These are phyloP conservation scores for Gossypium gossypioides DNA, from an alignment of 441 rosid genomes.

Conservation along the genomic window DNA sequence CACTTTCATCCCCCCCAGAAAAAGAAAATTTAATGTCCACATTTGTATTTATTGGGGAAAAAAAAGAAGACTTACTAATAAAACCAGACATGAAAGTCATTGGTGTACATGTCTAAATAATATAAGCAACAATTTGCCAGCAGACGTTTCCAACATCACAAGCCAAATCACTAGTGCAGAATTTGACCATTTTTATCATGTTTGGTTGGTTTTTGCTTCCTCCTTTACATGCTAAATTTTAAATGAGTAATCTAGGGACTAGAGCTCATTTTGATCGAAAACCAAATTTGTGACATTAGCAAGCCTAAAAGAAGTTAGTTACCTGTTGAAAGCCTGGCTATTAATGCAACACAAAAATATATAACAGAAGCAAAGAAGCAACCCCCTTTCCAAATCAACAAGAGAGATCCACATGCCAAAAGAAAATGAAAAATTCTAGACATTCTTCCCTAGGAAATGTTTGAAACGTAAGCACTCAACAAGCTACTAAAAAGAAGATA, in stretches of 20 bases:
- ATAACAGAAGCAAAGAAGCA: background rate
- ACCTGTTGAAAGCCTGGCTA: background rate
- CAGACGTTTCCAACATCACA: background rate
- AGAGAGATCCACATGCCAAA: background rate
- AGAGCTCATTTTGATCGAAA: background rate
- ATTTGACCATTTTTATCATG: background rate
- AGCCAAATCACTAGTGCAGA: background rate
- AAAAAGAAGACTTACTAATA: background rate
- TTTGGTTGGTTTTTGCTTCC: background rate
- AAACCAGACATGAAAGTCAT: background rate
- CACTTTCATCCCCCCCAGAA: background rate
- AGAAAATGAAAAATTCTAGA: background rate
- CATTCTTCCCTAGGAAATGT: background rate
- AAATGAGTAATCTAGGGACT: background rate
- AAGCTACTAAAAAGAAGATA: background rate
- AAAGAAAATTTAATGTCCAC: background rate
- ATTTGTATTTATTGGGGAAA: background rate
- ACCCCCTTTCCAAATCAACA: background rate
- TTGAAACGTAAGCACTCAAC: background rate
- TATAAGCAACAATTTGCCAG: background rate
- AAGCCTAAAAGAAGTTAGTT: background rate
- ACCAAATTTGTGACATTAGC: background rate
- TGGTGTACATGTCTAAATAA: background rate
- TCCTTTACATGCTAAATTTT: background rate
- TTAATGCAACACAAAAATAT: background rate